Evolutionary conservation across 768 basidiomycete species (phyloP).

Genomic region (Boletus huronensis): DNA sequence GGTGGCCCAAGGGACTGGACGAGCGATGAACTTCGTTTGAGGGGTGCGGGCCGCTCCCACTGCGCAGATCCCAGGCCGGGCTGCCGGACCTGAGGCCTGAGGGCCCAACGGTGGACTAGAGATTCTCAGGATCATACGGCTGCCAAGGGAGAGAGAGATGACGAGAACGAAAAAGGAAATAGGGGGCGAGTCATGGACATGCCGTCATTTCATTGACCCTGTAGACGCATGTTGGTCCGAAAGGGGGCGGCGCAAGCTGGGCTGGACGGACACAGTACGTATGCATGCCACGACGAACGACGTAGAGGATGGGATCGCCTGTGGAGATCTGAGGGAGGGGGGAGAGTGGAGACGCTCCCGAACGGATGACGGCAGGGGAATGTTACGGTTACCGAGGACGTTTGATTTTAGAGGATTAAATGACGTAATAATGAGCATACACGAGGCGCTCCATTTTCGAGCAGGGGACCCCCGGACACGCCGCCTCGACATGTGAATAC

Average conservation of each 20-base stretch:
- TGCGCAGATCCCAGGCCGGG: not conserved
- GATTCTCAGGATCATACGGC: conserved; percentile 11
- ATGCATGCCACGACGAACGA: not conserved
- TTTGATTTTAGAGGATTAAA: not conserved
- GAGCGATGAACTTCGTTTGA: not conserved
- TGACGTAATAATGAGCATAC: conserved; percentile 5
- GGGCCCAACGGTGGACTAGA: not conserved
- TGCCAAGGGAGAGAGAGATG: not conserved
- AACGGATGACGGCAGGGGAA: not conserved
- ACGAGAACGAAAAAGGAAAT: conserved; percentile 12
- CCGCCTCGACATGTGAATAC: conserved; percentile 26
- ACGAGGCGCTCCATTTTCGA: not conserved
- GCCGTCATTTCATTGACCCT: conserved; percentile 12
- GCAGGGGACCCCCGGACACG: conserved; percentile 17
- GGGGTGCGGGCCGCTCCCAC: not conserved
- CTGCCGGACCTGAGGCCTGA: not conserved
- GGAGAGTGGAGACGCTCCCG: conserved; percentile 18
- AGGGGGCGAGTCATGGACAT: conserved; percentile 1
- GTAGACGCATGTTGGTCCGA: conserved; percentile 12
- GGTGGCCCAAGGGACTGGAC: not conserved
- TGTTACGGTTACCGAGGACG: conserved; percentile 14
- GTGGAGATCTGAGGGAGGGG: not conserved
- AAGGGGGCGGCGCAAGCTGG: conserved; percentile 12
- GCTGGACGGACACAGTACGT: not conserved
- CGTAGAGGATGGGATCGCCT: conserved; percentile 9